Evolutionary conservation across 257 asterid genomes (phyloP).

Genomic region (Ballota nigra): DNA sequence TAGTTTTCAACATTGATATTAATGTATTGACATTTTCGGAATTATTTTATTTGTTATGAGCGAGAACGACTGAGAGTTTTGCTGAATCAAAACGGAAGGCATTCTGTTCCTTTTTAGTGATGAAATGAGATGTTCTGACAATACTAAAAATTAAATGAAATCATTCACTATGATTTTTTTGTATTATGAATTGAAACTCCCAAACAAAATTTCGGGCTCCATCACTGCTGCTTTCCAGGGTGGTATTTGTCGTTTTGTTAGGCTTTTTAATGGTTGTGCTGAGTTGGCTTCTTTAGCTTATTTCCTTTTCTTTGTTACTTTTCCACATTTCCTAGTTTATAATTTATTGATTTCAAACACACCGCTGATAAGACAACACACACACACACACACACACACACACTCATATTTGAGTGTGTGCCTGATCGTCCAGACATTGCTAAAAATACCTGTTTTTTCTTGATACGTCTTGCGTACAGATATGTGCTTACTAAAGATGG

Average conservation of each 20-base stretch:
- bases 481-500: constrained; percentile 12
- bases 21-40: background rate
- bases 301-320: background rate
- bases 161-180: background rate
- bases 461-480: background rate
- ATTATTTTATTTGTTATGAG: background rate
- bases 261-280: background rate
- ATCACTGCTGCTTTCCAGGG: background rate
- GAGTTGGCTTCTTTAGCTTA: background rate
- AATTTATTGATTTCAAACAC: background rate
- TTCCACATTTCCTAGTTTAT: background rate
- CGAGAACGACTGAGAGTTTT: background rate
- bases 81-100: background rate
- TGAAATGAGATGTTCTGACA: background rate
- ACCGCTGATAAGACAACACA: background rate
- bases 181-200: background rate
- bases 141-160: background rate
- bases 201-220: background rate
- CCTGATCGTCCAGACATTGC: background rate
- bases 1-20: background rate
- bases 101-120: background rate
- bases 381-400: too few relatives aligned
- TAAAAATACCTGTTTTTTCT: background rate
- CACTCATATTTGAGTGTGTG: background rate
- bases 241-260: background rate